phyloP scores from a whole-genome alignment of 2,329 filamentous ascomycete genomes.

The Pleochaeta shiraiana region DNA sequence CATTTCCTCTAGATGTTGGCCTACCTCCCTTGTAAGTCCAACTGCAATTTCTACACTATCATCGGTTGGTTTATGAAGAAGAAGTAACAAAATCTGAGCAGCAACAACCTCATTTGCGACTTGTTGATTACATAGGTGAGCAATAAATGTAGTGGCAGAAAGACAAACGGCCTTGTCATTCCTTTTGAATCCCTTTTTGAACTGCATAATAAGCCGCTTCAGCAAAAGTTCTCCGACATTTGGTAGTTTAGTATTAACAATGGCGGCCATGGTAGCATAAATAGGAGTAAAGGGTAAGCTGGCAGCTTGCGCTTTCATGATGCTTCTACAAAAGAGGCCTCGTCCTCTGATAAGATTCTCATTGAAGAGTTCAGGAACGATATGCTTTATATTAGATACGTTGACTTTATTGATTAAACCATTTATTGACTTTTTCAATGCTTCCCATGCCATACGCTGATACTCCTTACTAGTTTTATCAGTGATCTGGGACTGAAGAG shows the following conservation, averaged over 20 bases:
- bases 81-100: conserved; percentile 75
- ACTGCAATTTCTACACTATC: conserved; percentile 97
- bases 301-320: conserved; percentile 96
- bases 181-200: conserved; percentile 84
- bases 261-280: conserved; percentile 85
- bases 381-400: conserved; percentile 91
- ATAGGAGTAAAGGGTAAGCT: conserved; percentile 93
- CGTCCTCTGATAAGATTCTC: conserved; percentile 87
- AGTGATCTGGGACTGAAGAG: conserved; percentile 88
- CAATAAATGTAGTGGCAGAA: conserved; percentile 82
- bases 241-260: conserved; percentile 93
- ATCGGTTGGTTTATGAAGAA: conserved; percentile 88
- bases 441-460: conserved; percentile 98
- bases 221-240: conserved; percentile 83
- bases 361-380: conserved; percentile 85
- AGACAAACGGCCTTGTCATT: conserved; percentile 96
- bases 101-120: conserved; percentile 87
- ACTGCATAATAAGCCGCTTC: conserved; percentile 70
- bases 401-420: conserved; percentile 99
- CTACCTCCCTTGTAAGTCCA: conserved; percentile 77
- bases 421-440: conserved; percentile 96
- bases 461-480: conserved; percentile 95
- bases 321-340: conserved; percentile 81
- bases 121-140: conserved; percentile 89
- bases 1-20: conserved; percentile 91